A percentile compares a stretch with the other conserved stretches of the same genome.
These are phyloP conservation scores for Botrytis fabae DNA, from an alignment of 2,329 filamentous ascomycete genomes.

Conservation along the genomic window DNA sequence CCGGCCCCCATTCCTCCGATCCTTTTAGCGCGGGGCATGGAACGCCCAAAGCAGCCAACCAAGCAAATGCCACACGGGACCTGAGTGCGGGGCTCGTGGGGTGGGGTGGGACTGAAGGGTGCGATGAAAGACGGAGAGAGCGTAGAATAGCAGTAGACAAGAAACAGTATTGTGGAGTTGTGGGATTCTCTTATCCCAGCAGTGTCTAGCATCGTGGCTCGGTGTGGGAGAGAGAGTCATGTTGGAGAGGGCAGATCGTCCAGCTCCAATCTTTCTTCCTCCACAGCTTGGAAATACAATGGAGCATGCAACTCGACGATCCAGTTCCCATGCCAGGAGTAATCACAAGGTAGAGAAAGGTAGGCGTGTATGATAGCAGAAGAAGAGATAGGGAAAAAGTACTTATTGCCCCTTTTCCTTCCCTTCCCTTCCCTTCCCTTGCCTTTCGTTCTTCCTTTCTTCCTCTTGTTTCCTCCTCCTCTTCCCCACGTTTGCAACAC, in stretches of 20 bases:
- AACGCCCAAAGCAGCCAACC: constrained; percentile 1
- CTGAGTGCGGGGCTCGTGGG: constrained; percentile 21
- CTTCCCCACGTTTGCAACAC: background rate
- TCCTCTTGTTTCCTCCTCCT: background rate
- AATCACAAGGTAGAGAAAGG: background rate
- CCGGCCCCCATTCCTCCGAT: constrained; percentile 27
- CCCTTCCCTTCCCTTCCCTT: background rate
- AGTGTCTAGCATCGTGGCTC: background rate
- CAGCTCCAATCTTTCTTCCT: constrained; percentile 2
- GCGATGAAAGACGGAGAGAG: constrained; percentile 4
- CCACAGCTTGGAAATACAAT: constrained; percentile 8
- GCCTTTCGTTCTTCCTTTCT: background rate
- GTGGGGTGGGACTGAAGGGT: background rate
- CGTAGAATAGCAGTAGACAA: too few species aligned
- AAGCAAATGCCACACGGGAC: background rate
- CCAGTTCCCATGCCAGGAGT: background rate
- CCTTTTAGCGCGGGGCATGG: constrained; percentile 29
- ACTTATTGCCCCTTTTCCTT: constrained; percentile 1
- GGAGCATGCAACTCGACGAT: background rate
- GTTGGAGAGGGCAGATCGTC: background rate
- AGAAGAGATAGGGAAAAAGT: constrained; percentile 1
- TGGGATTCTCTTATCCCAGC: too few species aligned
- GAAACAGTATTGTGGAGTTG: too few species aligned
- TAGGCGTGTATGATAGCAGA: constrained; percentile 14
- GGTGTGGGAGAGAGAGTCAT: constrained; percentile 5